phyloP scores from a whole-genome alignment of 2,329 filamentous ascomycete species.

The Fusarium camptoceras region DNA sequence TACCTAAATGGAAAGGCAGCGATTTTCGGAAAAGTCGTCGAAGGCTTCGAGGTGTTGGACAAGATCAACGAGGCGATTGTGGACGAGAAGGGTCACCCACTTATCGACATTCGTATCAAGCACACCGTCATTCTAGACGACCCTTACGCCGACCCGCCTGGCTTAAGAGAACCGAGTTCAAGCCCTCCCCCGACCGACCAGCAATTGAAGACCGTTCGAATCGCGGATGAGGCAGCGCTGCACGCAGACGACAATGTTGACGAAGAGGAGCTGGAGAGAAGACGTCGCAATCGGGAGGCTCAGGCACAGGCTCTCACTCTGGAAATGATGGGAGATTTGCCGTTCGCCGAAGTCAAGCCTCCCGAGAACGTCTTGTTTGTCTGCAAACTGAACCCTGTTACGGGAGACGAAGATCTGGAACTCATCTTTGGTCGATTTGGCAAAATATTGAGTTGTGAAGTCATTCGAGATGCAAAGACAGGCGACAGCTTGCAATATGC shows the following conservation, averaged over 20 bases:
- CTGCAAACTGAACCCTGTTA: slow-evolving; percentile 98
- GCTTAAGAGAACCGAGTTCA: slow-evolving; percentile 78
- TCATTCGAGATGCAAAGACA: slow-evolving; percentile 93
- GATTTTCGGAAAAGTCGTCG: slow-evolving; percentile 93
- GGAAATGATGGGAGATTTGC: slow-evolving; percentile 97
- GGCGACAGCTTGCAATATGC: slow-evolving; percentile 97
- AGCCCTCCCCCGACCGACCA: slow-evolving; percentile 86
- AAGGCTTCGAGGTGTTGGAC: slow-evolving; percentile 93
- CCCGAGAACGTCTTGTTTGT: slow-evolving; percentile 98
- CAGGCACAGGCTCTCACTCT: slow-evolving; percentile 93
- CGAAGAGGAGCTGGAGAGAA: slow-evolving; percentile 82
- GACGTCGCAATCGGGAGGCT: slow-evolving; percentile 88
- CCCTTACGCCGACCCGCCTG: slow-evolving; percentile 85
- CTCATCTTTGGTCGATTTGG: slow-evolving; percentile 98
- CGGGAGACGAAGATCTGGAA: slow-evolving; percentile 91
- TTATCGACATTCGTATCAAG: slow-evolving; percentile 94
- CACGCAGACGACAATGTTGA: slow-evolving; percentile 77
- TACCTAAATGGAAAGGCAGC: slow-evolving; percentile 94
- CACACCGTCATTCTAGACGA: slow-evolving; percentile 94
- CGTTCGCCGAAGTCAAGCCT: slow-evolving; percentile 96
- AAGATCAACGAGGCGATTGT: slow-evolving; percentile 93
- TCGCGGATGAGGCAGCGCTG: slow-evolving; percentile 87
- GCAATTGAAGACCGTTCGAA: slow-evolving; percentile 90
- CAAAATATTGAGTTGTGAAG: slow-evolving; percentile 93
- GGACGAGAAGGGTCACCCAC: slow-evolving; percentile 84